phyloP scores from a whole-genome alignment of 768 basidiomycete genomes.

The Lactifluus volemus region DNA sequence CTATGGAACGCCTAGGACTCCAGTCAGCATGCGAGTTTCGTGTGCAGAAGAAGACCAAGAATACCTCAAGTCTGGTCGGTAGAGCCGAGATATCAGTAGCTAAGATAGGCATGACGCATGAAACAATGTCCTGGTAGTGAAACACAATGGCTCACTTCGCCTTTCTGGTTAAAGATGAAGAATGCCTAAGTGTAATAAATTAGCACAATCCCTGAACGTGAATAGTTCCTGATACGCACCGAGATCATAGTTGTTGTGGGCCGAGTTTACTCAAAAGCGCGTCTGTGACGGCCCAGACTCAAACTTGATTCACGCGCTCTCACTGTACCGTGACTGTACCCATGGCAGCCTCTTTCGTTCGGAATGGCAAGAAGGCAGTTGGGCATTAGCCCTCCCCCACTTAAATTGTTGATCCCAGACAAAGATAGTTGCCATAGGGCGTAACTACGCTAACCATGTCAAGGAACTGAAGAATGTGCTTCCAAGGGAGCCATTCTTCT shows the following conservation, averaged over 20 bases:
- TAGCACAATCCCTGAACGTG: neutral
- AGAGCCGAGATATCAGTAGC: slow-evolving; percentile 94
- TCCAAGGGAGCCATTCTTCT: slow-evolving; percentile 96
- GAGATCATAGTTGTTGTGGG: slow-evolving; percentile 13
- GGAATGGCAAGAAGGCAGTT: slow-evolving; percentile 16
- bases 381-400: slow-evolving; percentile 11
- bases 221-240: neutral
- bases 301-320: neutral
- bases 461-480: slow-evolving; percentile 85
- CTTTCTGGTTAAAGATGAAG: slow-evolving; percentile 99
- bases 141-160: slow-evolving; percentile 55
- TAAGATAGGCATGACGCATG: slow-evolving; percentile 25
- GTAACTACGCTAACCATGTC: slow-evolving; percentile 88
- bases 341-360: slow-evolving; percentile 13
- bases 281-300: neutral
- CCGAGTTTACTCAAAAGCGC: neutral
- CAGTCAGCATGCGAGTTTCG: neutral
- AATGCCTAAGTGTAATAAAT: slow-evolving; percentile 57
- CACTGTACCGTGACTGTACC: neutral
- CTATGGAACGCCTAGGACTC: slow-evolving; percentile 76
- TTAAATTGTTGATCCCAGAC: neutral
- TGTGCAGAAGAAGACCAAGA: neutral
- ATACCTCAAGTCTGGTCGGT: slow-evolving; percentile 95
- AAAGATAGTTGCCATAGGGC: slow-evolving; percentile 91
- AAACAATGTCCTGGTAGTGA: neutral